phyloP scores from a whole-genome alignment of 2,329 filamentous ascomycete genomes.

The Paraphoma chrysanthemicola region DNA sequence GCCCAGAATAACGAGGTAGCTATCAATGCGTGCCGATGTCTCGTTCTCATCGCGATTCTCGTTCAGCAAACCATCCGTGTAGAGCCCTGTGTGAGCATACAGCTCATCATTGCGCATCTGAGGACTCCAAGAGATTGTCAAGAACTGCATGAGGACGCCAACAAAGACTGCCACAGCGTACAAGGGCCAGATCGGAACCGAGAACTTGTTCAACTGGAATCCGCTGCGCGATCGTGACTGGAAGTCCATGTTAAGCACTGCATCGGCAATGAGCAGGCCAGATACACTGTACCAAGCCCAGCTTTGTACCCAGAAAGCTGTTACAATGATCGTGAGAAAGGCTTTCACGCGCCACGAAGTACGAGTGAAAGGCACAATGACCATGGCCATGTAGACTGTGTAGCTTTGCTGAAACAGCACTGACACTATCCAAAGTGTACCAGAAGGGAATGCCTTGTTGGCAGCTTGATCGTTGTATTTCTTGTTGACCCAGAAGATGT shows the following conservation, averaged over 20 bases:
- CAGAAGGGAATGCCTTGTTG: conserved; percentile 49
- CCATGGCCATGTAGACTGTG: conserved; percentile 54
- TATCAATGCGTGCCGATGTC: conserved; percentile 47
- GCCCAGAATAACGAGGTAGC: conserved; percentile 50
- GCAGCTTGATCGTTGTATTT: conserved; percentile 46
- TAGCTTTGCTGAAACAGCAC: conserved; percentile 50
- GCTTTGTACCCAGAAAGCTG: conserved; percentile 53
- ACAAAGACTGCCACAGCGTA: conserved; percentile 32
- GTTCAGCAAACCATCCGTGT: conserved; percentile 46
- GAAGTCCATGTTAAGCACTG: conserved; percentile 48
- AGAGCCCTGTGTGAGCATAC: conserved; percentile 45
- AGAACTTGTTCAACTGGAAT: background rate
- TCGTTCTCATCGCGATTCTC: conserved; percentile 35
- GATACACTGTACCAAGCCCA: conserved; percentile 53
- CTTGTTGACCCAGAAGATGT: conserved; percentile 52
- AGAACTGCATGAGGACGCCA: conserved; percentile 48
- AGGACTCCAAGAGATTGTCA: conserved; percentile 46
- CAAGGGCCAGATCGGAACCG: background rate
- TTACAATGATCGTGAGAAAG: conserved; percentile 45
- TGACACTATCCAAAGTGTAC: conserved; percentile 51
- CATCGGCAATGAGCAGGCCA: conserved; percentile 55
- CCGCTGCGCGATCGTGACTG: background rate
- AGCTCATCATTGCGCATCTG: conserved; percentile 42
- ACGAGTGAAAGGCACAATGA: conserved; percentile 52
- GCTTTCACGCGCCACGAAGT: conserved; percentile 47